phyloP scores from a whole-genome alignment of 2,329 filamentous ascomycete genomes.

The Talaromyces sp. region DNA sequence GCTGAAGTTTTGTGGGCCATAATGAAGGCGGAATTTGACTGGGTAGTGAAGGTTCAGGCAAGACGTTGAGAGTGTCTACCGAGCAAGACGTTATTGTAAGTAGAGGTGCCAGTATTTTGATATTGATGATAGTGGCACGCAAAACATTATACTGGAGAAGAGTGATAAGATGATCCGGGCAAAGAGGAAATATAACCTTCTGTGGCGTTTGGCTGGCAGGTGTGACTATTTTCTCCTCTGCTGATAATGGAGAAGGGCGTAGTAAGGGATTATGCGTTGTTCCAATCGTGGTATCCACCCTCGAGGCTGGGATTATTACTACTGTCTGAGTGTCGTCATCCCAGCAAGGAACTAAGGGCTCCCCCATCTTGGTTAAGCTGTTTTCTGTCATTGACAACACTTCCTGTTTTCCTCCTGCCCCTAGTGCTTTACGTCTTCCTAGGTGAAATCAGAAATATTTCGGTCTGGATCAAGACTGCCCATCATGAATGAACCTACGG shows the following conservation, averaged over 20 bases:
- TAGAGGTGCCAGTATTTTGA: neutral
- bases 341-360: constrained; percentile 1
- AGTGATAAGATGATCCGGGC: constrained; percentile 8
- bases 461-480: too few species aligned
- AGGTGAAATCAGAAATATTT: neutral
- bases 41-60: constrained; percentile 2
- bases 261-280: neutral
- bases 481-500: neutral
- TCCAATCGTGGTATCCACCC: neutral
- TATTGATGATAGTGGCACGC: constrained; percentile 1
- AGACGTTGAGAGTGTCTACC: neutral
- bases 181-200: constrained; percentile 9
- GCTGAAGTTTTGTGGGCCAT: constrained; percentile 8
- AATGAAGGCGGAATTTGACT: neutral
- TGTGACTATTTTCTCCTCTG: neutral
- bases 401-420: neutral
- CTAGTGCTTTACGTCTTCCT: constrained; percentile 2
- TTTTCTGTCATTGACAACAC: neutral
- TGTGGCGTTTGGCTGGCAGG: constrained; percentile 21
- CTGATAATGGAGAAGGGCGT: neutral
- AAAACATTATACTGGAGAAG: constrained; percentile 14
- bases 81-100: constrained; percentile 3
- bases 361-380: neutral
- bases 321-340: neutral
- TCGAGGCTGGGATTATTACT: neutral